Conservation (phyloP, 495 filamentous ascomycete species). For the Thermochaetoides thermophila region DNA sequence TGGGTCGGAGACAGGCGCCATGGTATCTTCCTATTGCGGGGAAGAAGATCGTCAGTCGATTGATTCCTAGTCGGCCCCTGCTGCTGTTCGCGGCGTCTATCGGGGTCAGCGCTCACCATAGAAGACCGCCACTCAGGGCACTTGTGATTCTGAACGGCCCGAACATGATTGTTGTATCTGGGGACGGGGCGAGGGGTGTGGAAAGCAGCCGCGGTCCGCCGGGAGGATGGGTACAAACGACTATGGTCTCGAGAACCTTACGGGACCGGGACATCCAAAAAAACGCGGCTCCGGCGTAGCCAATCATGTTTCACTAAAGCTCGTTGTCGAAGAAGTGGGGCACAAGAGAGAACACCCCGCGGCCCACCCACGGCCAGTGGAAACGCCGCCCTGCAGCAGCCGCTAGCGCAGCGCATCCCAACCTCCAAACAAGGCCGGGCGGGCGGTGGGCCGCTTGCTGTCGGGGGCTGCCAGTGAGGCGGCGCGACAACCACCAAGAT, state of each 20-base stretch:
- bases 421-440: not conserved
- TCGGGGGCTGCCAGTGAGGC: too few species aligned
- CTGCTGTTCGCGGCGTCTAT: too few species aligned
- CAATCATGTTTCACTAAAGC: too few species aligned
- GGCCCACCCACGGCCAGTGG: conserved; percentile 9
- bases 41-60: too few species aligned
- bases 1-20: conserved; percentile 87
- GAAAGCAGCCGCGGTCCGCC: too few species aligned
- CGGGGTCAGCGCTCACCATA: too few species aligned
- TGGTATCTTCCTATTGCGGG: conserved; percentile 70
- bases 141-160: conserved; percentile 68
- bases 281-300: conserved; percentile 11
- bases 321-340: too few species aligned
- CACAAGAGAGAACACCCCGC: conserved; percentile 5
- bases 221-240: conserved; percentile 1
- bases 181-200: not conserved
- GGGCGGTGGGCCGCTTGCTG: not conserved
- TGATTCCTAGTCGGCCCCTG: too few species aligned
- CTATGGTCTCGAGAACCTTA: not conserved
- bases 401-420: conserved; percentile 3
- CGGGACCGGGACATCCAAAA: conserved; percentile 5
- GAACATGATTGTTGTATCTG: conserved; percentile 46
- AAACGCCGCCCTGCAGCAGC: conserved; percentile 4
- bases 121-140: conserved; percentile 61
- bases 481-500: too few species aligned